A percentile compares a stretch with the other conserved stretches of the same genome.
Conservation (phyloP, 163 green algal species). For the Prototheca cutis region DNA sequence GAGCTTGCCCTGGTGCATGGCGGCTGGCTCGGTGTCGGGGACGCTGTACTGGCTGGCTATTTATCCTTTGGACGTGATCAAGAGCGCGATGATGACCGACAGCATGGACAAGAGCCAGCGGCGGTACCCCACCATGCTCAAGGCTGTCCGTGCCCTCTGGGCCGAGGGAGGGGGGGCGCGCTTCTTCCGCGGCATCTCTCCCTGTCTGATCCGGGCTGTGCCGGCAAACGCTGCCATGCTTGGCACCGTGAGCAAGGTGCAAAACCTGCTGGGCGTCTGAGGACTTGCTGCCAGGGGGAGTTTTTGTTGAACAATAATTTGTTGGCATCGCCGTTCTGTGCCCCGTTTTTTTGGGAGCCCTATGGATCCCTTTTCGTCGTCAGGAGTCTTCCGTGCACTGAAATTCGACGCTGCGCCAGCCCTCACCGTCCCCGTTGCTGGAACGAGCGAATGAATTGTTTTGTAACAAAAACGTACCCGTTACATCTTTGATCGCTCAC, state of each 20-base stretch:
- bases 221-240: slow-evolving; percentile 88
- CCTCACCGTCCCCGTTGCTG: no score
- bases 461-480: no score
- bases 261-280: slow-evolving; percentile 23
- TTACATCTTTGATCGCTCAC: no score
- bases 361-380: no score
- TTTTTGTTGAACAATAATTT: no score
- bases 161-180: slow-evolving; percentile 61
- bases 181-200: slow-evolving; percentile 88
- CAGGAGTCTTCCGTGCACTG: no score
- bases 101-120: slow-evolving; percentile 57
- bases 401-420: no score
- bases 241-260: slow-evolving; percentile 79
- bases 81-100: slow-evolving; percentile 88
- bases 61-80: slow-evolving; percentile 90
- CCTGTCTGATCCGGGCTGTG: slow-evolving; percentile 75
- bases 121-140: slow-evolving; percentile 56
- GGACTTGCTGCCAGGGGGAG: no score
- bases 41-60: slow-evolving; percentile 83
- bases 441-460: no score
- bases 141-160: slow-evolving; percentile 23
- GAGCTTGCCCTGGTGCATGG: neutral
- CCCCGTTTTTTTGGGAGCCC: no score
- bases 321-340: no score
- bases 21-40: slow-evolving; percentile 52